A percentile compares a stretch with the other conserved stretches of the same genome.
Evolutionary conservation across 2,329 filamentous ascomycete species (phyloP).

Genomic region (Ophioceras dolichostomum): DNA sequence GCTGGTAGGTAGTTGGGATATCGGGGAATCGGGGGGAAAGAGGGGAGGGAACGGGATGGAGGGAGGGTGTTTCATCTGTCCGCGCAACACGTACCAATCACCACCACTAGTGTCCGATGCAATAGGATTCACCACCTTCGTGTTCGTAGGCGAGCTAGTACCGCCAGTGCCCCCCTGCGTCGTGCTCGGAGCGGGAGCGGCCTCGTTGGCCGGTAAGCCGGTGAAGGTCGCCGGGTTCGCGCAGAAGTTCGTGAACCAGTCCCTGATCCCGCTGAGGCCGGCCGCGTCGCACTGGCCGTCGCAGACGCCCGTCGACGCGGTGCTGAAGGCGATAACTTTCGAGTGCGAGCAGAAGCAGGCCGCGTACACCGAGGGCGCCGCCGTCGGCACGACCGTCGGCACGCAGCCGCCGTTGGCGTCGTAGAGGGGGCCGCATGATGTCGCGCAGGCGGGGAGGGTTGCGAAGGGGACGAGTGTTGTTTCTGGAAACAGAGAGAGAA

Average conservation of each 20-base stretch:
- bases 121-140: too few species aligned
- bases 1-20: too few species aligned
- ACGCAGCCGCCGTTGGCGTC: conserved; percentile 63
- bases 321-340: conserved; percentile 44
- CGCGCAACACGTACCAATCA: conserved; percentile 21
- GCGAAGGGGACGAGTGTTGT: conserved; percentile 43
- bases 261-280: conserved; percentile 46
- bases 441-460: conserved; percentile 50
- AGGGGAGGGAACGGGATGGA: background rate
- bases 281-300: conserved; percentile 39
- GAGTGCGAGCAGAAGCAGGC: conserved; percentile 63
- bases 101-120: conserved; percentile 26
- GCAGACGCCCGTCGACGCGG: conserved; percentile 45
- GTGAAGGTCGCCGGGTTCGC: conserved; percentile 21
- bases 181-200: background rate
- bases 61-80: too few species aligned
- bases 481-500: too few species aligned
- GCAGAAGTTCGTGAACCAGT: conserved; percentile 63
- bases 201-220: background rate
- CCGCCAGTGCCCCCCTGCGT: too few species aligned
- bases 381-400: conserved; percentile 37
- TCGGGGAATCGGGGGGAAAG: too few species aligned
- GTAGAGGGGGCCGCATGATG: conserved; percentile 45
- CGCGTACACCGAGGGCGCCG: conserved; percentile 41
- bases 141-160: background rate